These are phyloP conservation scores for Ballota nigra DNA, from an alignment of 257 asterid genomes.

Conservation along the genomic window DNA sequence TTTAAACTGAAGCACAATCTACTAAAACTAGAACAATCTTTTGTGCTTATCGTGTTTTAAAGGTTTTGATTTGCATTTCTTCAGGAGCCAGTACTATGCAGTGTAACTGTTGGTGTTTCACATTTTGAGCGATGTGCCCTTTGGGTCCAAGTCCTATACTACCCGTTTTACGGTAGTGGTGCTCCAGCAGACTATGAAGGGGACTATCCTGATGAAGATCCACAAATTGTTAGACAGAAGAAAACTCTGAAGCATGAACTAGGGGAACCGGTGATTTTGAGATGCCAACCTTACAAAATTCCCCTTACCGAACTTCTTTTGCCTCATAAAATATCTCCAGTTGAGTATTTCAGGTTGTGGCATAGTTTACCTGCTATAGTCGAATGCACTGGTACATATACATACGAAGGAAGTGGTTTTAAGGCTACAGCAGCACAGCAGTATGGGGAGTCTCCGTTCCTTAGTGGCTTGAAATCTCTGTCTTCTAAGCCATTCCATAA, in stretches of 20 bases:
- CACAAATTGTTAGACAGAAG: conserved; percentile 64
- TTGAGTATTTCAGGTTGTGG: conserved; percentile 93
- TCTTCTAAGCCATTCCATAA: conserved; percentile 90
- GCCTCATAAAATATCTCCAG: conserved; percentile 95
- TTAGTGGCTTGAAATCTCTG: conserved; percentile 77
- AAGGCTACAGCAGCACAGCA: conserved; percentile 98
- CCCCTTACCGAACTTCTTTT: conserved; percentile 89
- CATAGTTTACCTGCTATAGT: conserved; percentile 92
- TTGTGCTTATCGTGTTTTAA: neutral
- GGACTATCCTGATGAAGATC: conserved; percentile 72
- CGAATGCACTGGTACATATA: conserved; percentile 84
- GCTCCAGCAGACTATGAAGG: conserved; percentile 66
- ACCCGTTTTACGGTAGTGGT: conserved; percentile 78
- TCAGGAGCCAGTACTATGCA: conserved; percentile 85
- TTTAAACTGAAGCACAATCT: too few species aligned
- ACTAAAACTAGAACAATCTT: too few species aligned
- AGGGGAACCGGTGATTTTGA: conserved; percentile 77
- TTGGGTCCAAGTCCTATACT: conserved; percentile 87
- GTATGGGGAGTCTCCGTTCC: conserved; percentile 95
- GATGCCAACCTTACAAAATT: conserved; percentile 94
- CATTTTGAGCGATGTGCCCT: conserved; percentile 83
- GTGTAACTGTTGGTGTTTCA: conserved; percentile 91
- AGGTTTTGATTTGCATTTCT: conserved; percentile 24
- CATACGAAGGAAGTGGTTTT: conserved; percentile 97
- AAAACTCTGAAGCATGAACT: conserved; percentile 55